phyloP scores from a whole-genome alignment of 371 early-diverging fungal species.

The Mucor saturninus region DNA sequence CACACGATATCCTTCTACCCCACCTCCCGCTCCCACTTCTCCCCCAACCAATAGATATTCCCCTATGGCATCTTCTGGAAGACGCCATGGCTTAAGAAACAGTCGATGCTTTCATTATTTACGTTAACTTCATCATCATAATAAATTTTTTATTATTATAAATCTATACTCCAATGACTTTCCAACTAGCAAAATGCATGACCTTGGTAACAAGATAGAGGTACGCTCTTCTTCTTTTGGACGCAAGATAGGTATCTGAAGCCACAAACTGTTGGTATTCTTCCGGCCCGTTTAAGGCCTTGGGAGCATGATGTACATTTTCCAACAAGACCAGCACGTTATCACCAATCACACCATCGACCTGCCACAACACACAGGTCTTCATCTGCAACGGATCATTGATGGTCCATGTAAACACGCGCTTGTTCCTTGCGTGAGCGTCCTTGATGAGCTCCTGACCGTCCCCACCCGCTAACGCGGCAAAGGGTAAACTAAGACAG shows the following conservation, averaged over 20 bases:
- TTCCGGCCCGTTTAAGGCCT: conserved; percentile 11
- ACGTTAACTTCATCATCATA: neutral
- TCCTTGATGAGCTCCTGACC: conserved; percentile 59
- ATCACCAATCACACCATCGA: conserved; percentile 64
- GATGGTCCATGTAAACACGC: conserved; percentile 65
- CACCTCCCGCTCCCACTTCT: neutral
- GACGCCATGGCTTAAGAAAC: neutral
- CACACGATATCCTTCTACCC: no score
- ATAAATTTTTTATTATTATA: neutral
- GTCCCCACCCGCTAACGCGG: conserved; percentile 46
- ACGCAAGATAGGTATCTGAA: conserved; percentile 24
- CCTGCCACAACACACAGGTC: conserved; percentile 50
- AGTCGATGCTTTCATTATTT: neutral
- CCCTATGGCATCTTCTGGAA: no score
- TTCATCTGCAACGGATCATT: conserved; percentile 57
- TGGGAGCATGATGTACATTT: conserved; percentile 32
- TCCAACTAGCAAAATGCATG: conserved; percentile 29
- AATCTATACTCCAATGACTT: conserved; percentile 23
- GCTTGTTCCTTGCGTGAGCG: conserved; percentile 54
- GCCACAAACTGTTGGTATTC: conserved; percentile 24
- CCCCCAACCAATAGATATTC: neutral
- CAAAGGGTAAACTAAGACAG: conserved; percentile 58
- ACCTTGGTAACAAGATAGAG: conserved; percentile 23
- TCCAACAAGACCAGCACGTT: conserved; percentile 44
- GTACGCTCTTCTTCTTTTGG: conserved; percentile 23